Evolutionary conservation across 352 stramenopile genomes (phyloP), one percentile per base, ranked within the genome.

Genomic region (Thalassiosira hispida): DNA sequence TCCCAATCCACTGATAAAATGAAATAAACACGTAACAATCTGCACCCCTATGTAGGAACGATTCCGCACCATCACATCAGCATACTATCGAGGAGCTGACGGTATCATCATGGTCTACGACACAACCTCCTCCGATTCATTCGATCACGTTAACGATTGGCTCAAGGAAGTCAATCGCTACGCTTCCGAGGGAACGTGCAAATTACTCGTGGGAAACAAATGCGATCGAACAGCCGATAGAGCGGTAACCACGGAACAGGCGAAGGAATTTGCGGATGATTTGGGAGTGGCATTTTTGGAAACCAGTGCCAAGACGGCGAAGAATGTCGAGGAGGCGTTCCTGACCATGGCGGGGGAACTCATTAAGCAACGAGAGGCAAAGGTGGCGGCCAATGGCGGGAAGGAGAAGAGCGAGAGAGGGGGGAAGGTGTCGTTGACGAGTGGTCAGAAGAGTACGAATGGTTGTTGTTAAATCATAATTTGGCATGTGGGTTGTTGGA

Each of bases 1-100:
- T 63, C 14, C 33, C 22, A 51, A 40, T 38, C 35, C 95, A 98
- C 3, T 63, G 27, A 47, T 2, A 69, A n/a, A 59, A 27, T 6
- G 1, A 31, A 57, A 51, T 49, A 64, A 51, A 51, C 56, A 51
- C 16, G 14, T 27, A 44, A 63, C 27, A 47, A 63, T 47, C 53
- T 25, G 31, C 29, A 22, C 3, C 38, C 22, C 31, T 49, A n/a
- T 27, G 9, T 42, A 82, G 86, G 97, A 99, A 87, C 96, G 97
- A 70, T 99, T 99, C 90, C 96, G 97, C 62, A 99, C 96, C 60
- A 99, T 99, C 85, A 99, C 97, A 76, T 98, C 95, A 57, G 98
- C 97, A 35, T 99, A 99, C 82, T 99, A 99, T 83, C 95, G 97
- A 68, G 97, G 97, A 51, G 97, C 97, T 18, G 97, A 99, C 86